Evolutionary conservation across 352 stramenopile genomes (phyloP).

Genomic region (Pythium diclinum): DNA sequence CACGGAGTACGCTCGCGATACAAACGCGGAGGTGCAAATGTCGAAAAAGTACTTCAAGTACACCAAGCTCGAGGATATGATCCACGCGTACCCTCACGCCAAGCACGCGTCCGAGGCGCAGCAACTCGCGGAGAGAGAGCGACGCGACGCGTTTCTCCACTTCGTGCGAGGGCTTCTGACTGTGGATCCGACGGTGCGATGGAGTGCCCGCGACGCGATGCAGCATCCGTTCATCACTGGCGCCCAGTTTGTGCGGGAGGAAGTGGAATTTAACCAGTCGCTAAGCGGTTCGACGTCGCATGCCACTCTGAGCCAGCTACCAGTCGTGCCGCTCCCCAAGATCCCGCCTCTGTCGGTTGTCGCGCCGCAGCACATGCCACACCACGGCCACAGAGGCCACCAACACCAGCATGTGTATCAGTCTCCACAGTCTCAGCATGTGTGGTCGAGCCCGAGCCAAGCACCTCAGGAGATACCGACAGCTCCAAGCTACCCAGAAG

Average conservation of each 20-base stretch:
- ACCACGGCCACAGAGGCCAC: background rate
- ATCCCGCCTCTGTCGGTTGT: background rate
- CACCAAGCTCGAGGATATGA: constrained; percentile 40
- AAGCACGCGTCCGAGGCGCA: constrained; percentile 24
- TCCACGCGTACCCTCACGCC: constrained; percentile 40
- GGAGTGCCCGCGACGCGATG: constrained; percentile 37
- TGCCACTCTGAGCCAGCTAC: background rate
- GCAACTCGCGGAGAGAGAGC: constrained; percentile 16
- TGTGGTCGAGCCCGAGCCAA: constrained; percentile 11
- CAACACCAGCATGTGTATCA: background rate
- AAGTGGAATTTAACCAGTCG: constrained; percentile 5
- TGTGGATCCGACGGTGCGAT: constrained; percentile 35
- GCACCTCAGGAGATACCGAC: background rate
- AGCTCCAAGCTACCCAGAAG: background rate
- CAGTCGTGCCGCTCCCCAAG: constrained; percentile 6
- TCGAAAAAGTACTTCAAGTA: constrained; percentile 62
- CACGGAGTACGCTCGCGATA: constrained; percentile 38
- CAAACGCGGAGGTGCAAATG: constrained; percentile 24
- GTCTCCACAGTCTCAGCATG: background rate
- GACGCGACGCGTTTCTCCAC: constrained; percentile 35
- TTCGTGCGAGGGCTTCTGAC: constrained; percentile 34
- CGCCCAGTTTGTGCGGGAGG: constrained; percentile 22
- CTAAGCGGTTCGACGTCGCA: background rate
- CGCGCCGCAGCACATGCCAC: background rate
- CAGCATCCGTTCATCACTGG: constrained; percentile 50